These are phyloP conservation scores for Myriosclerotinia duriaeana DNA, from an alignment of 2,329 filamentous ascomycete genomes.

Conservation along the genomic window DNA sequence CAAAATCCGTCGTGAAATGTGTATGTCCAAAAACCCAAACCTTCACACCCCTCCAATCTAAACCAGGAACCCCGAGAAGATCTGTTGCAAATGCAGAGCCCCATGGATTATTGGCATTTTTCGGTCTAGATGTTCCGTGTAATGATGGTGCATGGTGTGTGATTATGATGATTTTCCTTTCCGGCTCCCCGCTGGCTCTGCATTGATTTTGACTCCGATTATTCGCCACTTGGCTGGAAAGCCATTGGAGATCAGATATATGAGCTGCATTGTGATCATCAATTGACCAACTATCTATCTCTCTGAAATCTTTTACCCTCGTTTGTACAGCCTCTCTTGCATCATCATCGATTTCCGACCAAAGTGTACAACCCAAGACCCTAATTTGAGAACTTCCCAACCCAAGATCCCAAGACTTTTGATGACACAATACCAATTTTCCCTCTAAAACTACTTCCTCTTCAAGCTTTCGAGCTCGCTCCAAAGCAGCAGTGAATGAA, in stretches of 20 bases:
- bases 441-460: conserved; percentile 21
- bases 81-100: conserved; percentile 55
- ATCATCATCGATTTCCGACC: conserved; percentile 48
- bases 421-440: conserved; percentile 45
- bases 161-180: conserved; percentile 43
- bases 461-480: conserved; percentile 24
- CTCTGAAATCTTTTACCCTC: conserved; percentile 26
- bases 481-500: conserved; percentile 36
- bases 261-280: conserved; percentile 24
- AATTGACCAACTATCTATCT: conserved; percentile 26
- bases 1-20: conserved; percentile 46
- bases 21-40: conserved; percentile 50
- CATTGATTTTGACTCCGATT: conserved; percentile 31
- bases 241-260: conserved; percentile 42
- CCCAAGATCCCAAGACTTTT: conserved; percentile 43
- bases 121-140: conserved; percentile 47
- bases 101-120: conserved; percentile 43
- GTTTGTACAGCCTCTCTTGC: conserved; percentile 34
- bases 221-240: conserved; percentile 42
- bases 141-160: conserved; percentile 47
- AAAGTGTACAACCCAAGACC: conserved; percentile 51
- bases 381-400: conserved; percentile 41
- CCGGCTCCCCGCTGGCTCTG: conserved; percentile 35
- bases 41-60: conserved; percentile 37
- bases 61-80: conserved; percentile 39